A percentile compares a stretch with the other conserved stretches of the same genome.
phyloP scores from a whole-genome alignment of 371 early-diverging fungal genomes.

The Lichtheimia corymbifera region DNA sequence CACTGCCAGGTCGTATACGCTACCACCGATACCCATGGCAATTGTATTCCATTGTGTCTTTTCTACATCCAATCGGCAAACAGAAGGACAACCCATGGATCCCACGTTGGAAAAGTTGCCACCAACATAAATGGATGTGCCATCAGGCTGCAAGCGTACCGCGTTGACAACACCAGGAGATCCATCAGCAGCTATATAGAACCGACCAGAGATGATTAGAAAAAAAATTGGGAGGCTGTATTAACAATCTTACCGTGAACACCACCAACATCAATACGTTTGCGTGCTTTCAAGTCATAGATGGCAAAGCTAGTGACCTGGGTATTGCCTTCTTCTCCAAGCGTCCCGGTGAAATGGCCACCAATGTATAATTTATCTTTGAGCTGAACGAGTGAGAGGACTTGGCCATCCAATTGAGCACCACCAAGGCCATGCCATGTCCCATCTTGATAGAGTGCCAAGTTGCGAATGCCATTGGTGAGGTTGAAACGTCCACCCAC shows the following conservation, averaged over 20 bases:
- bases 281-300: conserved; percentile 23
- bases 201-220: too few relatives aligned
- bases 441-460: conserved; percentile 32
- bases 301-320: conserved; percentile 32
- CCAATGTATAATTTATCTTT: conserved; percentile 31
- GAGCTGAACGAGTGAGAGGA: conserved; percentile 21
- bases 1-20: conserved; percentile 13
- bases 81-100: conserved; percentile 27
- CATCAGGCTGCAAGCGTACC: conserved; percentile 36
- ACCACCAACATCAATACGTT: conserved; percentile 18
- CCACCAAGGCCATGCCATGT: conserved; percentile 26
- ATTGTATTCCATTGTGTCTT: conserved; percentile 40
- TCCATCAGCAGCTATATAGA: conserved; percentile 11
- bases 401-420: conserved; percentile 25
- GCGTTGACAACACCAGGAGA: conserved; percentile 38
- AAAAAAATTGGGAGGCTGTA: neutral
- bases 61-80: conserved; percentile 40
- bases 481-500: conserved; percentile 34
- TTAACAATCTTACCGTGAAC: conserved; percentile 19
- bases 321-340: neutral
- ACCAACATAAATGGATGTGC: conserved; percentile 48
- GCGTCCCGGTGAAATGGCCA: conserved; percentile 29
- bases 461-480: conserved; percentile 15
- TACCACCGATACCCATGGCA: conserved; percentile 17
- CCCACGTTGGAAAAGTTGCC: conserved; percentile 54